Evolutionary conservation across 2,329 filamentous ascomycete species (phyloP), one percentile per base, ranked within the genome.

Genomic region (Ascomycota sp.): DNA sequence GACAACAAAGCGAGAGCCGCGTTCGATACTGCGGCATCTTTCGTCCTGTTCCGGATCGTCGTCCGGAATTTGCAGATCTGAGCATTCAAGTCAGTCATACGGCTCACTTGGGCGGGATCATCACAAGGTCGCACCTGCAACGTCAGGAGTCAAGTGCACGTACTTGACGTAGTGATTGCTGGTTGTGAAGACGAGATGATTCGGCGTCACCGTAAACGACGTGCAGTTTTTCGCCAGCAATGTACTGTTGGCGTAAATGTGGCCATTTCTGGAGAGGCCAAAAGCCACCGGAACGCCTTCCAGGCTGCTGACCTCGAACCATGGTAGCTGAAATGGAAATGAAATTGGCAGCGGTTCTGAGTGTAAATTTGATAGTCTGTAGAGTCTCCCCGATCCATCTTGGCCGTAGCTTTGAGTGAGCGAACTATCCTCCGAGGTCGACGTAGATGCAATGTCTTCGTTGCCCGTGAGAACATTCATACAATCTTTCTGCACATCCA

Each of bases 11-110:
- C 72, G 74, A 3, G 79, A 82, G 11, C 89, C 89, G 38, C 89
- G 72, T 51, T 98, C 89, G 32, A 98, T 78, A 41, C 72, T 91
- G 39, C 89, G 69, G 48, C 86, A 95, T 44, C 89, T 64, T 51
- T 98, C 89, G 40, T 95, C 89, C 20, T 67, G 76, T 48, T 94
- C 85, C 0, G 85, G 85, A 27, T 93, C 82, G 48, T 98, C 86
- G 8, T 61, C 65, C 0, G 89, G 85, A 1, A 93, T 63, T 39
- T 89, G 74, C 34, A 94, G 69, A 20, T 76, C 80, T 83, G 30
- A n/a, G 33, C 11, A 25, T 9, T n/a, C 6, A 15, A 21, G 36
- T 52, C 27, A 49, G 47, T 31, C 29, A 9, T 10, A 7, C 13
- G 7, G 8, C 10, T 7, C 9, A 8, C 1, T 6, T 9, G 12